Evolutionary conservation across 495 filamentous ascomycete genomes (phyloP).

Genomic region (Penicillium diatomitis): DNA sequence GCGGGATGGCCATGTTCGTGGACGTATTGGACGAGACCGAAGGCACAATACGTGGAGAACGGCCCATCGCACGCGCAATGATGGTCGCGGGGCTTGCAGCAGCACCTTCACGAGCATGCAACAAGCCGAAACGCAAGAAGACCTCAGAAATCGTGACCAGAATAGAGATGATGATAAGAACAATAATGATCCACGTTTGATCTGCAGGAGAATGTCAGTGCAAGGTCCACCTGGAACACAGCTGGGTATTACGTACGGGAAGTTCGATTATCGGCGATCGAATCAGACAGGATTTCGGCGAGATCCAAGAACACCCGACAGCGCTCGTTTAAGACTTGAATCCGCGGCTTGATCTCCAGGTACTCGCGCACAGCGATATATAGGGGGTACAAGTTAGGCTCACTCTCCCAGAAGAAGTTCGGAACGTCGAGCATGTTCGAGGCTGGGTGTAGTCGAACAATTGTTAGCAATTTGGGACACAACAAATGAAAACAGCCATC

Average conservation of each 20-base stretch:
- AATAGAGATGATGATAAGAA: conserved; percentile 85
- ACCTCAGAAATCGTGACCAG: conserved; percentile 86
- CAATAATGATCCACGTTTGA: conserved; percentile 96
- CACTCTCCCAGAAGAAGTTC: conserved; percentile 98
- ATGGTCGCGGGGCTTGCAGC: conserved; percentile 7
- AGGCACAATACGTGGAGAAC: conserved; percentile 9
- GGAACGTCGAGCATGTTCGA: conserved; percentile 96
- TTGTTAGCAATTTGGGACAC: not conserved
- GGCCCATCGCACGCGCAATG: conserved; percentile 16
- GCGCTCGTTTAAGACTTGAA: conserved; percentile 91
- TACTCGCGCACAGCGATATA: conserved; percentile 95
- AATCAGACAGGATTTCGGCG: conserved; percentile 88
- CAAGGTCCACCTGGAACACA: not conserved
- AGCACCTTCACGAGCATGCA: conserved; percentile 37
- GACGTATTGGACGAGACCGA: conserved; percentile 8
- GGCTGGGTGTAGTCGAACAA: conserved; percentile 40
- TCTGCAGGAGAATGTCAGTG: conserved; percentile 17
- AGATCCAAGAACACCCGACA: conserved; percentile 96
- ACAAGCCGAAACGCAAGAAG: conserved; percentile 72
- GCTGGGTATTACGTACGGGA: conserved; percentile 41
- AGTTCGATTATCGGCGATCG: conserved; percentile 88
- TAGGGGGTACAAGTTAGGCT: conserved; percentile 88
- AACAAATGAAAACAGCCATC: not conserved
- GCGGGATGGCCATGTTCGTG: conserved; percentile 5
- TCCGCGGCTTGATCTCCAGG: conserved; percentile 90